A percentile compares a stretch with the other conserved stretches of the same genome.
Conservation (phyloP, 2,329 filamentous ascomycete genomes). For the Colletotrichum sp. region DNA sequence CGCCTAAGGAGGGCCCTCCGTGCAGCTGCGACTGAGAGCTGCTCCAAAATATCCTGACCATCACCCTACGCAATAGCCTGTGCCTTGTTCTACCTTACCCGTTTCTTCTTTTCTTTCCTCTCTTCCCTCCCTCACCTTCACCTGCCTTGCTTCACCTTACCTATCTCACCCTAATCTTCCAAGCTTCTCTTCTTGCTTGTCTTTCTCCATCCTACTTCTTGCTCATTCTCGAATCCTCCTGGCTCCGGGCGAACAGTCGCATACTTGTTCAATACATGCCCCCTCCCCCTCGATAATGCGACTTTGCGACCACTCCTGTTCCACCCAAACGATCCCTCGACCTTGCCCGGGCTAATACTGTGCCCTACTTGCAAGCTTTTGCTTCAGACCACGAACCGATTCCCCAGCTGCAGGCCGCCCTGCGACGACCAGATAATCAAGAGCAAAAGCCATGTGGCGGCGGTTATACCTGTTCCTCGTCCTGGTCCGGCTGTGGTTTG, state of each 20-base stretch:
- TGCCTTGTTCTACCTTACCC: not conserved
- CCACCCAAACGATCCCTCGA: not conserved
- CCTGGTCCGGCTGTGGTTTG: constrained; percentile 90
- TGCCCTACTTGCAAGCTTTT: not conserved
- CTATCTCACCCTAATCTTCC: not conserved
- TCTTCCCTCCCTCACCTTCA: not conserved
- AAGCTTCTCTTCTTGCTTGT: not conserved
- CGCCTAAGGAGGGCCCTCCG: not conserved
- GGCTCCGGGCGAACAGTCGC: not conserved
- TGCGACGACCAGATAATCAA: constrained; percentile 18
- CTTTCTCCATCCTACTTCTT: not conserved
- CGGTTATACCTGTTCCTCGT: constrained; percentile 85
- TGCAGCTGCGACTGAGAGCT: not conserved
- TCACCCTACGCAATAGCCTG: not conserved
- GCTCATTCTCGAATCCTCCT: not conserved
- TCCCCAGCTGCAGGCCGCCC: constrained; percentile 24
- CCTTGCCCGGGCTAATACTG: not conserved
- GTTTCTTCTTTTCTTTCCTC: constrained; percentile 1
- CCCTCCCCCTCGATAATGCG: constrained; percentile 16
- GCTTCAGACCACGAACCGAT: constrained; percentile 20
- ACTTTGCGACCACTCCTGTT: constrained; percentile 10
- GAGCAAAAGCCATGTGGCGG: constrained; percentile 76
- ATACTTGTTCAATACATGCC: constrained; percentile 5
- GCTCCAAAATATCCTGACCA: constrained; percentile 15
- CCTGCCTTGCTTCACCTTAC: not conserved